Conservation (phyloP, 345 rosid species). For the Pseudoturritis turrita region DNA sequence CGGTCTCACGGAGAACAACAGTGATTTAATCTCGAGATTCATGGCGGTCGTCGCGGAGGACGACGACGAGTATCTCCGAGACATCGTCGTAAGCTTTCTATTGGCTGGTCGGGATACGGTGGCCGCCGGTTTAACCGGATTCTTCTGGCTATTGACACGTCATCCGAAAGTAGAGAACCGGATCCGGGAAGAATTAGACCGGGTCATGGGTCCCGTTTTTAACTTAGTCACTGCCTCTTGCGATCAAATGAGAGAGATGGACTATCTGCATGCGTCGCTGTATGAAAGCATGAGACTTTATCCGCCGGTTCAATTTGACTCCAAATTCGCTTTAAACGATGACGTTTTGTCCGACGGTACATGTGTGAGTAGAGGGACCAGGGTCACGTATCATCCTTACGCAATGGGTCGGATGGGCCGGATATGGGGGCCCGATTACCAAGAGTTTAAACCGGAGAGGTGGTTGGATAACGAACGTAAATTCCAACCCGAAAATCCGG, state of each 20-base stretch:
- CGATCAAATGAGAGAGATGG: constrained; percentile 46
- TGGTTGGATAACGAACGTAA: constrained; percentile 51
- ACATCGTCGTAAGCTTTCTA: constrained; percentile 61
- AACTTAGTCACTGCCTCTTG: constrained; percentile 28
- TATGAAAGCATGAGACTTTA: constrained; percentile 57
- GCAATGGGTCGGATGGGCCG: constrained; percentile 74
- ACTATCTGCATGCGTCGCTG: constrained; percentile 55
- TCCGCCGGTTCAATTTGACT: constrained; percentile 81
- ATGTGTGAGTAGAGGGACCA: constrained; percentile 49
- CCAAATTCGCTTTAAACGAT: constrained; percentile 55
- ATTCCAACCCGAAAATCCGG: constrained; percentile 47
- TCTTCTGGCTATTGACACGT: constrained; percentile 53
- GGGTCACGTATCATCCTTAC: constrained; percentile 74
- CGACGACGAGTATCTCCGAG: constrained; percentile 58
- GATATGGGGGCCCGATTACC: constrained; percentile 66
- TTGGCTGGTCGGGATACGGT: constrained; percentile 82
- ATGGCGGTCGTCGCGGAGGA: constrained; percentile 38
- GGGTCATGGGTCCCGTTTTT: constrained; percentile 33
- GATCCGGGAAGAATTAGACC: constrained; percentile 45
- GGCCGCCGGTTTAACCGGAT: constrained; percentile 58
- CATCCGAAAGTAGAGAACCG: constrained; percentile 45
- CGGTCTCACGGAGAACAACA: constrained; percentile 20
- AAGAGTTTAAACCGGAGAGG: constrained; percentile 68
- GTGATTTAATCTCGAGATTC: constrained; percentile 65
- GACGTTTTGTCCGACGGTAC: constrained; percentile 63